These are phyloP conservation scores for Arthroderma uncinatum DNA, from an alignment of 2,329 filamentous ascomycete genomes.

Conservation along the genomic window DNA sequence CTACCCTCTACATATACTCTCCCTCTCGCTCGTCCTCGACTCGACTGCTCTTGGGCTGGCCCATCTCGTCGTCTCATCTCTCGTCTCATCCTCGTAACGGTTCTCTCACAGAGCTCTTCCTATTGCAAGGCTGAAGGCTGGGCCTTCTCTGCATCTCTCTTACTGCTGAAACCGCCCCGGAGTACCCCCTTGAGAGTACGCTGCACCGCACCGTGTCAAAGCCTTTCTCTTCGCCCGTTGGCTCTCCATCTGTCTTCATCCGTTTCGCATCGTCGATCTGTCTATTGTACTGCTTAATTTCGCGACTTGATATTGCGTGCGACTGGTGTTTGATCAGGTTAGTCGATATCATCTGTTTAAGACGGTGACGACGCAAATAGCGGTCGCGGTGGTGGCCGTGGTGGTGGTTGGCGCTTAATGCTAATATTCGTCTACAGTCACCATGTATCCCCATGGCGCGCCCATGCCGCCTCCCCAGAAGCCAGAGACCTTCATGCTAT, in stretches of 20 bases:
- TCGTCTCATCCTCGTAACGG: slow-evolving; percentile 14
- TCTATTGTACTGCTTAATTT: not conserved
- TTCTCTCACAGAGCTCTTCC: slow-evolving; percentile 8
- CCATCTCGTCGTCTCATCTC: slow-evolving; percentile 11
- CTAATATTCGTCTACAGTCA: slow-evolving; percentile 1
- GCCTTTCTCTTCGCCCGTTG: not conserved
- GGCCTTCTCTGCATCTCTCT: slow-evolving; percentile 5
- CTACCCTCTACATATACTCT: not conserved
- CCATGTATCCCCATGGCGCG: slow-evolving; percentile 67
- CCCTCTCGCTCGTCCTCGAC: slow-evolving; percentile 9
- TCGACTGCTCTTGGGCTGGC: slow-evolving; percentile 14
- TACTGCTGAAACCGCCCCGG: slow-evolving; percentile 1
- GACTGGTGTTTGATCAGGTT: slow-evolving; percentile 4
- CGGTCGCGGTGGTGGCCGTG: not conserved
- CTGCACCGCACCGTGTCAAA: not conserved
- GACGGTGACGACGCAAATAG: not conserved
- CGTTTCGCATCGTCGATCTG: slow-evolving; percentile 16
- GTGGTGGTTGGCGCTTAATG: not conserved
- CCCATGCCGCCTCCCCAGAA: slow-evolving; percentile 88
- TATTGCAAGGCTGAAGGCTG: slow-evolving; percentile 5
- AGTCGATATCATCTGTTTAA: not conserved
- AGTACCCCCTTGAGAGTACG: not conserved
- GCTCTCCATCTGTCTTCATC: slow-evolving; percentile 9
- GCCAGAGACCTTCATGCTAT: slow-evolving; percentile 97
- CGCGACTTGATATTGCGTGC: not conserved